Base-by-base conservation (phyloP, 176 grass and related monocot species). In the Rhipidocladum racemiflorum region DNA sequence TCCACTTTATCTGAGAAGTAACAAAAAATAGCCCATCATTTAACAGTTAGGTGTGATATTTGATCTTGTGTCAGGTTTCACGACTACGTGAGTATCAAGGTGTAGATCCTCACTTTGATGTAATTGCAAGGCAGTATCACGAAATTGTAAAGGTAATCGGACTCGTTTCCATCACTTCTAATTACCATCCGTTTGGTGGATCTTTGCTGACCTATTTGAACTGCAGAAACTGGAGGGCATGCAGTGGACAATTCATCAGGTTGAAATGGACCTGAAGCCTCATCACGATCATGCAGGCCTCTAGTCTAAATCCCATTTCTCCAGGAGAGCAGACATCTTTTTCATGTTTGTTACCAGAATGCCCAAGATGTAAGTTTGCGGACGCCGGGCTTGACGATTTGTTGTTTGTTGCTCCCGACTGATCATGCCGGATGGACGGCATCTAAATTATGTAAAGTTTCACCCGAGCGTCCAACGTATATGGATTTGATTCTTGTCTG, bases 161-260 rank as follows among this genome's bases (percentile, higher is more conserved):
- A 17, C 20, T 81, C 57, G 10, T 45, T 44, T 67, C 51, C 13
- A 4, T 23, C 40, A 11, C 34, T 9, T 9, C 21, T 78, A 28
- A 60, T 78, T 51, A 24, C 28, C 8, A 27, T 48, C n/a, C 24
- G 36, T 53, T 38, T 24, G 38, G 27, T 84, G 49, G 3, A 32
- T 9, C 27, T 28, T 67, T 51, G 45, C 54, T 61, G 51, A 89
- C 13, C 48, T 45, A 15, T 57, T 59, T 17, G 50, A 86, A 44
- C 36, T 51, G 12, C 82, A 98, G 96, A 98, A 98, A 93, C 70
- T 98, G 82, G 96, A 95, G 89, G 90, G 88, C 63, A 93, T 98
- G 96, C 90, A 94, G 59, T 98, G 96, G 96, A 95, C 96, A 21
- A 98, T 98, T 79, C 87, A 94, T 67, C 90, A 98, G 83, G 96